Evolutionary conservation across 2,329 filamentous ascomycete species (phyloP), one percentile per base, ranked within the genome.

Genomic region (Dactylellina parvicollis): DNA sequence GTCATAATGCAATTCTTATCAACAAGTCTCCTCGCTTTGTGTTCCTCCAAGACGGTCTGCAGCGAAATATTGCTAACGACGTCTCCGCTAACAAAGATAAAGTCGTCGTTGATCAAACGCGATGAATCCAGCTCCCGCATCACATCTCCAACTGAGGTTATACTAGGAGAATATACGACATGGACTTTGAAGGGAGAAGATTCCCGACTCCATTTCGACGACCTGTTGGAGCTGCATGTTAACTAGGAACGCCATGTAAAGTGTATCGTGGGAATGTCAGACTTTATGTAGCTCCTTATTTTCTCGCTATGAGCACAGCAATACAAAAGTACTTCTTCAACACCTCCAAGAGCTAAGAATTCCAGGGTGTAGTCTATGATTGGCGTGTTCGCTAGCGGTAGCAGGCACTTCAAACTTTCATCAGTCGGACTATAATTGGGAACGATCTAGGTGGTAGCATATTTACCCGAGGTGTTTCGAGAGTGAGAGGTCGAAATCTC

Each of bases 1-100:
- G 95, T 99, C 95, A 99, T 98, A 81, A 97, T 96, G 36, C 94
- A 92, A 80, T 96, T 94, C 78, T 95, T 94, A 82, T 96, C 92
- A 60, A 89, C 88, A 79, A 89, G 87, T 71, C 92, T 88, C 70
- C 95, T 89, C 62, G 89, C 89, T 73, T 91, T 88, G 80, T 99
- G 95, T 59, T 88, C 88, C 2, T 88, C 87, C 56, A 99, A 83
- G 7, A 91, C 90, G 50, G 84, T 84, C 74, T 94, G 92, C n/a
- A 99, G 88, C 16, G 90, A 87, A 64, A 98, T 83, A 79, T 97
- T 98, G 76, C 92, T 91, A 54, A 99, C 89, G 24, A 98, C 86
- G 80, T 99, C 95, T 65, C 94, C 94, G 80, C 96, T 93, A 1
- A 98, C 92, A 7, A 96, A 84, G 32, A 99, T 84, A 78, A 99